These are phyloP conservation scores for Epichloe scottii DNA, from an alignment of 2,329 filamentous ascomycete genomes.

Conservation along the genomic window DNA sequence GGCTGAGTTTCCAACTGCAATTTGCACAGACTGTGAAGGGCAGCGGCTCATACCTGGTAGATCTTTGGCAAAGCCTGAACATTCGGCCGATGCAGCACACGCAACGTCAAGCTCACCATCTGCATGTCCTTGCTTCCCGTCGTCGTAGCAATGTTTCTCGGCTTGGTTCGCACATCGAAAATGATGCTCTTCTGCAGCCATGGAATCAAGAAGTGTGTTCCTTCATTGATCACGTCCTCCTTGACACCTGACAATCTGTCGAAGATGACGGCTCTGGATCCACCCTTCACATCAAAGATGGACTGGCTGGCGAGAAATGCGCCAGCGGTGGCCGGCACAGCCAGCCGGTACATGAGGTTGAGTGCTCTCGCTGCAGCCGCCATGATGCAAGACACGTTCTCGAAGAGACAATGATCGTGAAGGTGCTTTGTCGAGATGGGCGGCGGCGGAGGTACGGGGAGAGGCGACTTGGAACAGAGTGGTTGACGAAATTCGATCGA, in stretches of 20 bases:
- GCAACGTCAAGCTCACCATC: slow-evolving; percentile 97
- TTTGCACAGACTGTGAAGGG: background rate
- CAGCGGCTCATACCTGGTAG: slow-evolving; percentile 61
- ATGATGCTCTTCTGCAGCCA: slow-evolving; percentile 93
- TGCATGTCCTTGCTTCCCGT: slow-evolving; percentile 98
- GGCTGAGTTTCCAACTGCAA: background rate
- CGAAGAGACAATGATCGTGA: background rate
- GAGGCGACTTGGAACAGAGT: background rate
- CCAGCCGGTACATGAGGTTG: slow-evolving; percentile 50
- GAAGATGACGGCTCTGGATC: slow-evolving; percentile 93
- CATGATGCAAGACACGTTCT: slow-evolving; percentile 19
- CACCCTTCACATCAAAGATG: slow-evolving; percentile 94
- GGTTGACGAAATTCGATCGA: background rate
- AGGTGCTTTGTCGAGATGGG: background rate
- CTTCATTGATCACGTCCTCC: slow-evolving; percentile 85
- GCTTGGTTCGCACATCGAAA: slow-evolving; percentile 96
- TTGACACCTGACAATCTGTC: slow-evolving; percentile 86
- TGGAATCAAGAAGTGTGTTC: slow-evolving; percentile 89
- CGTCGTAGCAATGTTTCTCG: slow-evolving; percentile 92
- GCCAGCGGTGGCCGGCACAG: slow-evolving; percentile 61
- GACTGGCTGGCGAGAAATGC: slow-evolving; percentile 60
- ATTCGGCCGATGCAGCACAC: slow-evolving; percentile 88
- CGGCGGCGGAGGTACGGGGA: background rate
- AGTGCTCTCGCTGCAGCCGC: slow-evolving; percentile 45
- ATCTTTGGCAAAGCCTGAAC: slow-evolving; percentile 91